Conservation (phyloP, 495 filamentous ascomycete genomes). For the Aspergillus conjunctus region DNA sequence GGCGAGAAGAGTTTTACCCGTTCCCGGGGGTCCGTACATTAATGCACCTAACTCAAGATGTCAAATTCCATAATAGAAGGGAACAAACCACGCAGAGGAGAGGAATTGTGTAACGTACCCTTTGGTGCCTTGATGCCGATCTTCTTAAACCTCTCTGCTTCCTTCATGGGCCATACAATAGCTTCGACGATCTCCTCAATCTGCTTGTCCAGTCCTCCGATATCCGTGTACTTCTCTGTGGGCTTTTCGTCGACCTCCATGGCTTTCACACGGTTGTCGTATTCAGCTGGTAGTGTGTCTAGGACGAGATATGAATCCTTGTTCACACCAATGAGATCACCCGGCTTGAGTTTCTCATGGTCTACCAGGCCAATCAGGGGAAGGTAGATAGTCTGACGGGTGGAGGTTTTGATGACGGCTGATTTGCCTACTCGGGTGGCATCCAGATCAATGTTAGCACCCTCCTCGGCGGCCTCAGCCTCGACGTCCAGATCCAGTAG, state of each 20-base stretch:
- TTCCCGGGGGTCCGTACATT: slow-evolving; percentile 98
- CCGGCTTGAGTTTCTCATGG: slow-evolving; percentile 87
- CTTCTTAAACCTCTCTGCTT: slow-evolving; percentile 98
- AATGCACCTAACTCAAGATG: slow-evolving; percentile 67
- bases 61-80: background rate
- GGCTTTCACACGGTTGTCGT: slow-evolving; percentile 98
- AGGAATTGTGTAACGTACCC: slow-evolving; percentile 57
- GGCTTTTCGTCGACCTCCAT: slow-evolving; percentile 99
- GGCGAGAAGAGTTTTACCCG: slow-evolving; percentile 94
- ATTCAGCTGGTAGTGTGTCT: slow-evolving; percentile 97
- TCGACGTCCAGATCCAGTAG: slow-evolving; percentile 95
- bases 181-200: slow-evolving; percentile 99
- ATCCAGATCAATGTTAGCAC: slow-evolving; percentile 97
- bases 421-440: slow-evolving; percentile 96
- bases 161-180: slow-evolving; percentile 99
- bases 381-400: slow-evolving; percentile 97
- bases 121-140: slow-evolving; percentile 99
- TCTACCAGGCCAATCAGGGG: slow-evolving; percentile 97
- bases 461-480: slow-evolving; percentile 93
- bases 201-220: slow-evolving; percentile 97
- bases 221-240: slow-evolving; percentile 98
- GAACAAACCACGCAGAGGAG: background rate
- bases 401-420: slow-evolving; percentile 99
- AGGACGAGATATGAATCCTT: slow-evolving; percentile 99
- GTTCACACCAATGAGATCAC: slow-evolving; percentile 96